phyloP scores from a whole-genome alignment of 163 green algal genomes.

The Chlamydomonas reinhardtii region DNA sequence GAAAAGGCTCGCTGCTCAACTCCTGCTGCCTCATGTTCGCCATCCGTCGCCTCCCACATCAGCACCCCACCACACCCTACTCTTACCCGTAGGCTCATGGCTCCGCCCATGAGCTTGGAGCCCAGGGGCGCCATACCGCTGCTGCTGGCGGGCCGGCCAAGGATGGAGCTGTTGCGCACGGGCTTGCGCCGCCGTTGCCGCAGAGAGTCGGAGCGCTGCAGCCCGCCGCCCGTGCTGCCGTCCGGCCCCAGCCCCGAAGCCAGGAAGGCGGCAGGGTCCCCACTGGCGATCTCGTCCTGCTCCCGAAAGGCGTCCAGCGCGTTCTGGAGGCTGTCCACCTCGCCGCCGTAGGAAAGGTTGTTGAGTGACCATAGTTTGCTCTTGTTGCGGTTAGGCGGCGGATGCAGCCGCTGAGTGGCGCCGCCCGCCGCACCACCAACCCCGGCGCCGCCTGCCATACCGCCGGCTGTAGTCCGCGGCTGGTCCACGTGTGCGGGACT shows the following conservation, averaged over 20 bases:
- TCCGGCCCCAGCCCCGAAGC: not conserved
- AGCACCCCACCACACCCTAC: no score
- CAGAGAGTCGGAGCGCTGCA: constrained; percentile 38
- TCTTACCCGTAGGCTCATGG: constrained; percentile 21
- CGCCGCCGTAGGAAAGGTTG: constrained; percentile 61
- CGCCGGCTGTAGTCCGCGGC: not conserved
- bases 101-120: constrained; percentile 4
- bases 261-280: constrained; percentile 37
- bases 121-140: constrained; percentile 1
- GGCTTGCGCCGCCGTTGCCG: constrained; percentile 51
- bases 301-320: constrained; percentile 69
- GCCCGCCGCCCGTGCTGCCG: constrained; percentile 4
- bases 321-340: constrained; percentile 70
- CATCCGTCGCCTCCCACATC: not conserved
- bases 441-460: not conserved
- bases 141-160: constrained; percentile 38
- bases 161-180: constrained; percentile 38
- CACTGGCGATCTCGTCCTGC: constrained; percentile 41
- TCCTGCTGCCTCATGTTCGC: no score
- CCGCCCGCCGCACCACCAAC: not conserved
- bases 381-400: constrained; percentile 52
- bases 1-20: no score
- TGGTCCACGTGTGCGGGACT: constrained; percentile 23
- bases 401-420: constrained; percentile 5
- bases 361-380: constrained; percentile 60